Evolutionary conservation across 148 eudicot genomes (phyloP).

Genomic region (Vaccinium darrowii): DNA sequence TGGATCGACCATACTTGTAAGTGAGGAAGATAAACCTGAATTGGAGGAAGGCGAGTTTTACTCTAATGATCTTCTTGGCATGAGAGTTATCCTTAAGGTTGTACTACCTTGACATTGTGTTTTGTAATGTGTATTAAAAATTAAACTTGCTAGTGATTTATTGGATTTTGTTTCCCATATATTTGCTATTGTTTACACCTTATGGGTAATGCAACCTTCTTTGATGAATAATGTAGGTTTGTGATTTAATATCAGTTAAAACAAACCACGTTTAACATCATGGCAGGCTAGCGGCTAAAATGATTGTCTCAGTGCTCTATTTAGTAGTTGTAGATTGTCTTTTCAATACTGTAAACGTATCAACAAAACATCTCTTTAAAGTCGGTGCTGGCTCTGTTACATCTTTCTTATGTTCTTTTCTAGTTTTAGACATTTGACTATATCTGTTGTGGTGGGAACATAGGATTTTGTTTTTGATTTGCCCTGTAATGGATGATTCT

Average conservation of each 20-base stretch:
- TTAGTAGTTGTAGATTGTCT: not conserved
- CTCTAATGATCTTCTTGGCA: constrained; percentile 86
- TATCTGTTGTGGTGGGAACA: not conserved
- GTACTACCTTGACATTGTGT: constrained; percentile 2
- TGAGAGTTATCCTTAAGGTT: constrained; percentile 86
- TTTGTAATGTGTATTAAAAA: not conserved
- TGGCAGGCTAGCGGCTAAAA: not conserved
- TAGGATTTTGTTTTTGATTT: not conserved
- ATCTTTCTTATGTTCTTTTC: not conserved
- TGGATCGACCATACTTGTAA: constrained; percentile 74
- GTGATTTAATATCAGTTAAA: not conserved
- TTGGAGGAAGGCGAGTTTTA: constrained; percentile 92
- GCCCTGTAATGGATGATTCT: not conserved
- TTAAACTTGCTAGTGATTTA: not conserved
- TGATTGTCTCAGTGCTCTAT: not conserved
- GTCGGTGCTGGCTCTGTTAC: not conserved
- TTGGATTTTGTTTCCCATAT: not conserved
- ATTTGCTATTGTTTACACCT: not conserved
- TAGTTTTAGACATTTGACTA: constrained; percentile 38
- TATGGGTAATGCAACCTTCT: not conserved
- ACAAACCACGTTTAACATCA: not conserved
- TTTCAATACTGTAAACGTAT: not conserved
- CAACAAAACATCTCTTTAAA: not conserved
- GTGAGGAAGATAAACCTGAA: constrained; percentile 69
- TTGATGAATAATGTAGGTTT: not conserved